These are phyloP conservation scores for Sclerospora graminicola DNA, from an alignment of 352 stramenopile species.

Conservation along the genomic window DNA sequence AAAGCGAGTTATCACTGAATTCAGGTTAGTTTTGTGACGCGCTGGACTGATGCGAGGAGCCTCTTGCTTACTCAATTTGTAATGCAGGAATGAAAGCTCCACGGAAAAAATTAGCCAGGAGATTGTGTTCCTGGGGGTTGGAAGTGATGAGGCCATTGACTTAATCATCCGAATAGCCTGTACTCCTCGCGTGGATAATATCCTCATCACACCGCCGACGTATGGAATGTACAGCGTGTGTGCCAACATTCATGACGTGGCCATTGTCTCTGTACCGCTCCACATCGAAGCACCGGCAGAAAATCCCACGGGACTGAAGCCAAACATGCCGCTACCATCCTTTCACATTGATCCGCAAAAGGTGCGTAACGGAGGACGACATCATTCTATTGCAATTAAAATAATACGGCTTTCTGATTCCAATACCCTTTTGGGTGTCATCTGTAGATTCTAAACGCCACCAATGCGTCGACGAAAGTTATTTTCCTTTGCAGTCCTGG, in stretches of 20 bases:
- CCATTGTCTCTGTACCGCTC: constrained; percentile 89
- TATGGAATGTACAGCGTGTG: constrained; percentile 99
- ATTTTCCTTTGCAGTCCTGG: constrained; percentile 97
- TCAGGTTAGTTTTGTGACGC: constrained; percentile 30
- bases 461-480: constrained; percentile 90
- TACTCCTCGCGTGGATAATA: constrained; percentile 86
- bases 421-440: not conserved
- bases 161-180: constrained; percentile 97
- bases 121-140: constrained; percentile 97
- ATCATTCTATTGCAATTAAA: not conserved
- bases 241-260: constrained; percentile 96
- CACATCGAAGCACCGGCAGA: constrained; percentile 45
- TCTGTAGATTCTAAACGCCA: constrained; percentile 77
- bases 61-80: not conserved
- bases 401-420: not conserved
- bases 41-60: not conserved
- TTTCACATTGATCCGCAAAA: constrained; percentile 79
- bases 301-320: constrained; percentile 62
- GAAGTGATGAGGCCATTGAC: constrained; percentile 97
- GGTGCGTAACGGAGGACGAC: constrained; percentile 15
- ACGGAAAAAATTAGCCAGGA: constrained; percentile 60
- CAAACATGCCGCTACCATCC: constrained; percentile 35
- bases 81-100: constrained; percentile 34
- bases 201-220: constrained; percentile 94
- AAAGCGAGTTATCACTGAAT: constrained; percentile 87